Percentiles rank a stretch among this genome's conserved stretches.
Evolutionary conservation across 2,329 filamentous ascomycete genomes (phyloP).

Genomic region (Diaporthe nobilis): DNA sequence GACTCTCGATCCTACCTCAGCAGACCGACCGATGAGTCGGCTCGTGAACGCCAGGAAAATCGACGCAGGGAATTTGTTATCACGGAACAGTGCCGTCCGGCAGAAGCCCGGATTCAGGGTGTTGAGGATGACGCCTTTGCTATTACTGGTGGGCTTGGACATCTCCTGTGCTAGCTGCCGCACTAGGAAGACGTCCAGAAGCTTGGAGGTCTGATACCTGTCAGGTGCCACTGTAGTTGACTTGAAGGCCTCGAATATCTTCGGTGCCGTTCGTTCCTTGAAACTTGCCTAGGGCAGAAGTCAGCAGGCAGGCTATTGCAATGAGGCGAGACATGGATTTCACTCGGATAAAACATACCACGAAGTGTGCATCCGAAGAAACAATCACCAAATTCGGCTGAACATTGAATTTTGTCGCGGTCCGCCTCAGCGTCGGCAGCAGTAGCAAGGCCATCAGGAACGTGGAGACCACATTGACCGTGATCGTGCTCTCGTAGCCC

Average conservation of each 20-base stretch:
- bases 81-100: conserved; percentile 56
- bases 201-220: conserved; percentile 54
- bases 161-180: conserved; percentile 53
- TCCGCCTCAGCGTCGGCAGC: conserved; percentile 57
- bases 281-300: conserved; percentile 50
- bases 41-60: not conserved
- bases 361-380: conserved; percentile 55
- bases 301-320: not conserved
- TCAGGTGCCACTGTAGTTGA: conserved; percentile 48
- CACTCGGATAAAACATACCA: conserved; percentile 43
- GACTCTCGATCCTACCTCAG: conserved; percentile 57
- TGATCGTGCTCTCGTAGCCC: conserved; percentile 59
- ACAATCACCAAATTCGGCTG: conserved; percentile 56
- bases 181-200: conserved; percentile 50
- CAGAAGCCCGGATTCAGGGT: conserved; percentile 58
- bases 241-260: conserved; percentile 53
- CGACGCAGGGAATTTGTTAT: conserved; percentile 37
- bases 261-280: conserved; percentile 48
- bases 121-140: conserved; percentile 55
- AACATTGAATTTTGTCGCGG: conserved; percentile 51
- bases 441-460: conserved; percentile 60
- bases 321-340: not conserved
- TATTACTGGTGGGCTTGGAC: conserved; percentile 43
- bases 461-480: conserved; percentile 63
- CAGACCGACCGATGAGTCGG: conserved; percentile 51